phyloP scores from a whole-genome alignment of 306 rosid genomes.

The Begonia fuchsioides region DNA sequence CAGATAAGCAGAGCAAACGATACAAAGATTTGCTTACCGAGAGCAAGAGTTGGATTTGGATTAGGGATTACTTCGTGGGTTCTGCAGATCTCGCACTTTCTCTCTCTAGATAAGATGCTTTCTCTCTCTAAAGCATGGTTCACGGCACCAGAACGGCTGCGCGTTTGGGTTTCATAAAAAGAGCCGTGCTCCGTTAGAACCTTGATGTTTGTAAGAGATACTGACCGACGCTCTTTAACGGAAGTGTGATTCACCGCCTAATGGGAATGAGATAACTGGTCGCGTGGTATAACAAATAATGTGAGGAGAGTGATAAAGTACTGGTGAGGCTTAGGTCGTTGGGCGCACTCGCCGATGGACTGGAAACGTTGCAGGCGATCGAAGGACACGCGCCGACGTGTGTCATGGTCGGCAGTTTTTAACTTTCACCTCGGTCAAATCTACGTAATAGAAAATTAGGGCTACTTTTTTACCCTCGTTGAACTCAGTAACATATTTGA shows the following conservation, averaged over 20 bases:
- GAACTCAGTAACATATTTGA: no score
- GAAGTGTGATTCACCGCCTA: neutral
- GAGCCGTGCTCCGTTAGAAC: neutral
- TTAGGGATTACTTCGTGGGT: conserved; percentile 8
- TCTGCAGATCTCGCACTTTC: conserved; percentile 40
- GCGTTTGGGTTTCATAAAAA: neutral
- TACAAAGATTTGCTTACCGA: neutral
- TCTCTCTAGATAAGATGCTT: conserved; percentile 16
- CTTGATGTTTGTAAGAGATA: neutral
- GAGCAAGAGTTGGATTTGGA: conserved; percentile 17
- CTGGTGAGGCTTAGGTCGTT: neutral
- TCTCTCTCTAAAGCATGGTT: conserved; percentile 38
- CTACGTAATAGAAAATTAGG: no score
- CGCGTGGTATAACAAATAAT: neutral
- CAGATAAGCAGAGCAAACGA: neutral
- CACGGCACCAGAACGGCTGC: neutral
- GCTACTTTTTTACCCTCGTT: no score
- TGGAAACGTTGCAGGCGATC: no score
- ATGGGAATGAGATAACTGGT: neutral
- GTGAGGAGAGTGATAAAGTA: neutral
- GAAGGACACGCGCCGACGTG: no score
- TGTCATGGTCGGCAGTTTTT: no score
- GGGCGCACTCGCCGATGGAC: no score
- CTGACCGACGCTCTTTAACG: neutral
- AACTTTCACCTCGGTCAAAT: no score